A percentile compares a stretch with the other conserved stretches of the same genome.
Conservation (phyloP, 2,329 filamentous ascomycete genomes). For the Aspergillus tanneri region DNA sequence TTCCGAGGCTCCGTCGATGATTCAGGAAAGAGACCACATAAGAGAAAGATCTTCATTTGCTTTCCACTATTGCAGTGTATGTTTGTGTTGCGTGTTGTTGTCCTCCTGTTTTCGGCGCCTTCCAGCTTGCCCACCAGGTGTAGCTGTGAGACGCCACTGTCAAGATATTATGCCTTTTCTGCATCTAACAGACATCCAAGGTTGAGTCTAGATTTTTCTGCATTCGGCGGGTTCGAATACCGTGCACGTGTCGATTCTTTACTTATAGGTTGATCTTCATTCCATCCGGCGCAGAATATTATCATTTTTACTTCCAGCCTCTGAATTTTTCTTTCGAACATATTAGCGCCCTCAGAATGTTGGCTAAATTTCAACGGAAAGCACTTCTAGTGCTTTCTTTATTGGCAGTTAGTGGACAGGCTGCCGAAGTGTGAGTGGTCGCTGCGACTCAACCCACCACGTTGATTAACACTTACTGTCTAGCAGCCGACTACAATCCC, state of each 20-base stretch:
- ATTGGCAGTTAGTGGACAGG: constrained; percentile 23
- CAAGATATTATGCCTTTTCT: too few species aligned
- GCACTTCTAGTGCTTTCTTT: constrained; percentile 30
- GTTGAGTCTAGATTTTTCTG: constrained; percentile 14
- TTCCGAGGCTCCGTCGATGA: neutral
- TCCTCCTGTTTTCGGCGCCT: constrained; percentile 4
- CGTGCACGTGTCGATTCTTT: constrained; percentile 19
- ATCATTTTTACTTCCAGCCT: constrained; percentile 25
- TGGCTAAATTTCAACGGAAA: constrained; percentile 25
- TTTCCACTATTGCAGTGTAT: neutral
- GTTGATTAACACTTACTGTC: constrained; percentile 7
- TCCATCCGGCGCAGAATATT: constrained; percentile 21
- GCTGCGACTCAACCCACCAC: neutral
- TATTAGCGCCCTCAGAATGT: constrained; percentile 24
- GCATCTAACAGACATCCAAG: too few species aligned
- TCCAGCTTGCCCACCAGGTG: too few species aligned
- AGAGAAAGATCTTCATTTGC: neutral
- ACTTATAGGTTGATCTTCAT: constrained; percentile 36
- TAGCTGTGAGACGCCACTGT: too few species aligned
- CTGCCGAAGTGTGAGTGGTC: constrained; percentile 28
- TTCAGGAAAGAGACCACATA: neutral
- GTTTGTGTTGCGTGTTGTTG: neutral
- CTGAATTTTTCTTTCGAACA: constrained; percentile 15
- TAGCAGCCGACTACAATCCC: constrained; percentile 24
- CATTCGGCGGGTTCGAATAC: constrained; percentile 16